Base-by-base conservation (phyloP, 768 basidiomycete genomes). In the Lentinus brumalis region DNA sequence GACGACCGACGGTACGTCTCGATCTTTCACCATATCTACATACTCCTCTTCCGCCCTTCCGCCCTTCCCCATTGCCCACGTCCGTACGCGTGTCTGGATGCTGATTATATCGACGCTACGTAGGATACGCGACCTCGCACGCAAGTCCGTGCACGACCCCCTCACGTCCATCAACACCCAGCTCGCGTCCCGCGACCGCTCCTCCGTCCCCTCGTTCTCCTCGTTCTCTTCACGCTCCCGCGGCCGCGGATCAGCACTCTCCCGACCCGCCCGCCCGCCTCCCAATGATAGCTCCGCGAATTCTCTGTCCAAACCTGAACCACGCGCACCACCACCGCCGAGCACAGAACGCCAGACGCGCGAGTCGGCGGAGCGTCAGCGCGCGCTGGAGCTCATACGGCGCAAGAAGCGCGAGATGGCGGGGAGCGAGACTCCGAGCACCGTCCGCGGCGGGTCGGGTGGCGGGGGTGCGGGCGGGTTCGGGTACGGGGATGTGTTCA, bases 321-420 rank as follows among this genome's bases (percentile, higher is more conserved):
- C 45, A 18, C 14, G n/a, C 45, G 16, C 45, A 46, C 16, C 14
- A 18, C n/a, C 9, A n/a, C 7, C 14, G 10, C 5, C 45, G 26
- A 16, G 5, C 0, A 80, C 81, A 31, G 83, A 82, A 5, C 86
- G 91, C 3, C 74, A 91, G 9, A 76, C 75, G n/a, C 86, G 91
- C 30, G 91, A 93, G 73, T 84, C 86, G 0, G 82, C 86, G 1
- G 91, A 93, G 71, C 83, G 90, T 4, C 82, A 87, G 66, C 85
- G 91, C 0, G 91, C 91, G 0, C 74, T 84, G n/a, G 89, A 82
- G 8, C 85, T 92, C 31, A 86, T 92, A 21, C 78, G 78, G 55
- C 79, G 87, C 42, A 89, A 84, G 75, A 82, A 85, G 67, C 80
- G 84, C 2, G 88, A 91, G 72, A 72, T 80, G 74, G 79, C 76